Conservation (phyloP, 169 alveolate species). For the Plasmodium vivax region DNA sequence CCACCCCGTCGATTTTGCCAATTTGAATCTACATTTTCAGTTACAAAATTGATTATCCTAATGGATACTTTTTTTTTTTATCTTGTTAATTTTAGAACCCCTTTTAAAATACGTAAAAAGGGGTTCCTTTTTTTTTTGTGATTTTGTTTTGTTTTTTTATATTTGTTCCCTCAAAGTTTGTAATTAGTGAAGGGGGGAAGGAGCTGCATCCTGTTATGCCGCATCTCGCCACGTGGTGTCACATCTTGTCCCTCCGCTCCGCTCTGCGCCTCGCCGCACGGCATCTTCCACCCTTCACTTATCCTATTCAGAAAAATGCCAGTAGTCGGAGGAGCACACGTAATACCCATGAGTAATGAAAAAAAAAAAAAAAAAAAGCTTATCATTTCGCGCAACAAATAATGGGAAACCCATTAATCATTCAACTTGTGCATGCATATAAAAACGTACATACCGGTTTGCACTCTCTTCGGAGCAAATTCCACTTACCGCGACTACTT, state of each 20-base stretch:
- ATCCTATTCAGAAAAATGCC: constrained; percentile 37
- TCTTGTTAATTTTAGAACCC: not conserved
- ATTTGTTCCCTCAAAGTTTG: not conserved
- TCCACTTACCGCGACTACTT: not conserved
- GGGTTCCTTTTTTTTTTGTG: not conserved
- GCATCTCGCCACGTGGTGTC: not conserved
- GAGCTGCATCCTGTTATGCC: not conserved
- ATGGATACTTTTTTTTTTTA: not conserved
- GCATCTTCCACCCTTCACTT: not conserved
- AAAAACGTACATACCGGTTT: not conserved
- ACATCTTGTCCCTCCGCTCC: not conserved
- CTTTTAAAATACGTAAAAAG: not conserved
- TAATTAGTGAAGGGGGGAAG: not conserved
- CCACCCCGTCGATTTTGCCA: not conserved
- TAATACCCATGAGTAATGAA: constrained; percentile 66
- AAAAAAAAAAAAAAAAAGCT: not conserved
- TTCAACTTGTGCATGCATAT: not conserved
- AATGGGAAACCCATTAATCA: not conserved
- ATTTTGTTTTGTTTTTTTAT: not conserved
- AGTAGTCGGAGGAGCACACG: constrained; percentile 59
- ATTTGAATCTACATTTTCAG: not conserved
- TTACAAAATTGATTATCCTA: not conserved
- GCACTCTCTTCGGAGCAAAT: not conserved
- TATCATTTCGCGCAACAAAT: not conserved
- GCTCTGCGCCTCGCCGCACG: not conserved